phyloP scores from a whole-genome alignment of 805 yeast genomes.

The Tetrapisispora taiwanensis region DNA sequence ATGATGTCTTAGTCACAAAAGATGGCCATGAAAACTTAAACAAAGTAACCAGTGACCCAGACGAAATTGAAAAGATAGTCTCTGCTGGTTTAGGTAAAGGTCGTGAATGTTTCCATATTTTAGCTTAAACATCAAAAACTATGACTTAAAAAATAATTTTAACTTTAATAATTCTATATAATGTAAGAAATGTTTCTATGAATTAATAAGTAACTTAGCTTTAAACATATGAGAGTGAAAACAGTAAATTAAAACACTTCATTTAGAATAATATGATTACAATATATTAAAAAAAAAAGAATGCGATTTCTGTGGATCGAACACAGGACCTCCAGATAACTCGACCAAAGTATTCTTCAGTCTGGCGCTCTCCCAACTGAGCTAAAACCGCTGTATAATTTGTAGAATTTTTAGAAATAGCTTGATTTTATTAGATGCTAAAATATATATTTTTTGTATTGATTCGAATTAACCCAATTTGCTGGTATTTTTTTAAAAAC shows the following conservation, averaged over 20 bases:
- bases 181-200: too few relatives aligned
- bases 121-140: conserved; percentile 33
- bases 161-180: too few relatives aligned
- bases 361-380: conserved; percentile 39
- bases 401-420: too few relatives aligned
- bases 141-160: too few relatives aligned
- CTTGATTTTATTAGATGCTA: too few relatives aligned
- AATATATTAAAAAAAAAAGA: conserved; percentile 29
- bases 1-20: conserved; percentile 71
- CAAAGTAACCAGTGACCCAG: conserved; percentile 74
- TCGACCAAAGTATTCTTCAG: conserved; percentile 28
- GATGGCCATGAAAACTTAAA: conserved; percentile 77
- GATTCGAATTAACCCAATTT: too few relatives aligned
- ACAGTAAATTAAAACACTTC: too few relatives aligned
- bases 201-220: too few relatives aligned
- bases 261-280: too few relatives aligned
- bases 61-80: conserved; percentile 70
- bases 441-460: too few relatives aligned
- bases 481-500: too few relatives aligned
- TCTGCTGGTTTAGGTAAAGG: conserved; percentile 57
- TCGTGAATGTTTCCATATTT: conserved; percentile 51
- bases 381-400: conserved; percentile 39
- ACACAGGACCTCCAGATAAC: conserved; percentile 69
- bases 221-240: too few relatives aligned
- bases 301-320: conserved; percentile 72